These are phyloP conservation scores for Debaryomycetaceae sp. DNA, from an alignment of 1,139 yeast genomes.

Conservation along the genomic window DNA sequence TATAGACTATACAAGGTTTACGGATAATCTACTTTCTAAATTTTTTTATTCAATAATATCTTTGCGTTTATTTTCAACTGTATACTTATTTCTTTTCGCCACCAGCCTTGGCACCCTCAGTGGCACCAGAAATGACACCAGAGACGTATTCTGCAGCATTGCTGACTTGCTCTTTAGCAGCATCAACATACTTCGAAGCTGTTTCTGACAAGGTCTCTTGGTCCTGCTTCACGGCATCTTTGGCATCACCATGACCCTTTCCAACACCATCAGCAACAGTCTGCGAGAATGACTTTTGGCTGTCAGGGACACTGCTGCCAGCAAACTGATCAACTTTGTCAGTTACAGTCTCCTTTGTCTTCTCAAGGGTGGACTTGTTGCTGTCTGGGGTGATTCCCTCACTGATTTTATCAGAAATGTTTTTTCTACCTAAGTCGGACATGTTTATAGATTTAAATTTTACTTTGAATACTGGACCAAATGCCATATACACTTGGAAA, in stretches of 20 bases:
- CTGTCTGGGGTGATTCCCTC: constrained; percentile 73
- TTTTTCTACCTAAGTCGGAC: constrained; percentile 81
- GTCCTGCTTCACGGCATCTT: constrained; percentile 25
- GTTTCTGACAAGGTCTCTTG: constrained; percentile 48
- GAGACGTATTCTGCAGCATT: constrained; percentile 64
- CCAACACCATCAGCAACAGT: constrained; percentile 54
- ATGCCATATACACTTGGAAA: too few species aligned
- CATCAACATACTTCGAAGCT: constrained; percentile 58
- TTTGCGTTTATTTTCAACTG: too few species aligned
- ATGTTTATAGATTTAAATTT: too few species aligned
- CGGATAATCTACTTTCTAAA: too few species aligned
- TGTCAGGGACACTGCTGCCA: constrained; percentile 55
- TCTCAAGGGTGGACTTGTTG: constrained; percentile 60
- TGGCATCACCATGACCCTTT: constrained; percentile 52
- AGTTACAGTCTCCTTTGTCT: constrained; percentile 71
- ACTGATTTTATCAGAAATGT: constrained; percentile 60
- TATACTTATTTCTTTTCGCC: constrained; percentile 24
- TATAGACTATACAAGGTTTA: too few species aligned
- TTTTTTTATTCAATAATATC: too few species aligned
- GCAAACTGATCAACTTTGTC: constrained; percentile 64
- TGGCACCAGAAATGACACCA: constrained; percentile 57
- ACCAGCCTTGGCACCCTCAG: constrained; percentile 52
- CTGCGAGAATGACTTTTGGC: constrained; percentile 67
- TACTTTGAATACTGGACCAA: too few species aligned
- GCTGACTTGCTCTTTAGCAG: constrained; percentile 58